These are phyloP conservation scores for Geosmithia putterillii DNA, from an alignment of 2,329 filamentous ascomycete genomes.

Conservation along the genomic window DNA sequence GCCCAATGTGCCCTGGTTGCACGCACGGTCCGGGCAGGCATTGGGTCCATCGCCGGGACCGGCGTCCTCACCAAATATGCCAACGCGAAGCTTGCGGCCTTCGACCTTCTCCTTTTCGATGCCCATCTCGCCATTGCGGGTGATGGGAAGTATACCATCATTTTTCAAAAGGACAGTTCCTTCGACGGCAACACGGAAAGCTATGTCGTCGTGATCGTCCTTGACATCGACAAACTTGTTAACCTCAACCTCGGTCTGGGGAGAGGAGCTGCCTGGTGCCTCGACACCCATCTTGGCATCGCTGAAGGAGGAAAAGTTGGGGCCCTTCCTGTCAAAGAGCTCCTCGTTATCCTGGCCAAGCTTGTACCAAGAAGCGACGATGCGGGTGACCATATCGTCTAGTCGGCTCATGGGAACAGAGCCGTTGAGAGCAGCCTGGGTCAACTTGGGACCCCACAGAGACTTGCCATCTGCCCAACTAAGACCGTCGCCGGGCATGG, in stretches of 20 bases:
- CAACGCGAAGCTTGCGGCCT: constrained; percentile 29
- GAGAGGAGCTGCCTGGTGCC: constrained; percentile 34
- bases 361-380: constrained; percentile 87
- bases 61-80: constrained; percentile 42
- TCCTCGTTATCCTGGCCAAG: constrained; percentile 61
- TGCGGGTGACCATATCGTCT: constrained; percentile 78
- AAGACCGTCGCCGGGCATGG: constrained; percentile 57
- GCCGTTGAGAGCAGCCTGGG: constrained; percentile 65
- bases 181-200: constrained; percentile 42
- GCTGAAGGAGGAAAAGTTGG: constrained; percentile 72
- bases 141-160: constrained; percentile 39
- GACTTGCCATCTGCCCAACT: constrained; percentile 59
- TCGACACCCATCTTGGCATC: constrained; percentile 38
- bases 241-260: constrained; percentile 30
- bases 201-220: constrained; percentile 34
- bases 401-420: constrained; percentile 68
- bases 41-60: constrained; percentile 45
- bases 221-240: constrained; percentile 59
- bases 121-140: constrained; percentile 14
- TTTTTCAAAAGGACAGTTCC: constrained; percentile 51
- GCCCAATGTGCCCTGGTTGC: constrained; percentile 55
- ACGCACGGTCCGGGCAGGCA: constrained; percentile 52
- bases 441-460: constrained; percentile 70
- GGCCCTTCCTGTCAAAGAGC: constrained; percentile 58
- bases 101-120: constrained; percentile 9